A percentile compares a stretch with the other conserved stretches of the same genome.
phyloP scores from a whole-genome alignment of 2,329 filamentous ascomycete species.

The Phoma herbarum region DNA sequence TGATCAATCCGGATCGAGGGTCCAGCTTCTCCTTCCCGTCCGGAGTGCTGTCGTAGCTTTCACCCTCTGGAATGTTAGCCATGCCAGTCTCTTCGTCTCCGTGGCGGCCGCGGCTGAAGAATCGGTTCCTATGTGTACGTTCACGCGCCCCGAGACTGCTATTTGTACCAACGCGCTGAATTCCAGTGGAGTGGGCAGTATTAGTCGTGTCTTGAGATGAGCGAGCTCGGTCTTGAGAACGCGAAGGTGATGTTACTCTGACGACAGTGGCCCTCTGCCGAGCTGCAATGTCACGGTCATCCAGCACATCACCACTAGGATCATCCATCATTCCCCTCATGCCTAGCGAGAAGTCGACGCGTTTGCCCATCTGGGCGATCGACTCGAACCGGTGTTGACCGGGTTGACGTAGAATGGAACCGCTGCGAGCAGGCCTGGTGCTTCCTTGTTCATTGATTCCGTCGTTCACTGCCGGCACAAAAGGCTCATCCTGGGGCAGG shows the following conservation, averaged over 20 bases:
- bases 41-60: constrained; percentile 29
- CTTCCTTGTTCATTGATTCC: constrained; percentile 20
- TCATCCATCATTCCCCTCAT: constrained; percentile 69
- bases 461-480: constrained; percentile 50
- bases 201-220: constrained; percentile 47
- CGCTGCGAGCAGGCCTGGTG: constrained; percentile 44
- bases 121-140: constrained; percentile 65
- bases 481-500: constrained; percentile 53
- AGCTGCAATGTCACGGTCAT: constrained; percentile 57
- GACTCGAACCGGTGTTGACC: constrained; percentile 64
- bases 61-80: constrained; percentile 56
- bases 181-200: constrained; percentile 44
- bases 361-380: constrained; percentile 65
- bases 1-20: constrained; percentile 46
- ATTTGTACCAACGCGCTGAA: constrained; percentile 49
- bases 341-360: constrained; percentile 76
- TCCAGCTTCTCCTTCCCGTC: constrained; percentile 45
- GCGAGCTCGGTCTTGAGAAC: constrained; percentile 40
- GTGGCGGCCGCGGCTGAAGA: constrained; percentile 62
- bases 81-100: constrained; percentile 58
- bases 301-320: constrained; percentile 71
- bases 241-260: constrained; percentile 52
- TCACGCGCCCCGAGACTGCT: constrained; percentile 41
- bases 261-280: constrained; percentile 51
- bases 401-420: constrained; percentile 65